Evolutionary conservation across 2,329 filamentous ascomycete species (phyloP).

Genomic region (Fonsecaea multimorphosa): DNA sequence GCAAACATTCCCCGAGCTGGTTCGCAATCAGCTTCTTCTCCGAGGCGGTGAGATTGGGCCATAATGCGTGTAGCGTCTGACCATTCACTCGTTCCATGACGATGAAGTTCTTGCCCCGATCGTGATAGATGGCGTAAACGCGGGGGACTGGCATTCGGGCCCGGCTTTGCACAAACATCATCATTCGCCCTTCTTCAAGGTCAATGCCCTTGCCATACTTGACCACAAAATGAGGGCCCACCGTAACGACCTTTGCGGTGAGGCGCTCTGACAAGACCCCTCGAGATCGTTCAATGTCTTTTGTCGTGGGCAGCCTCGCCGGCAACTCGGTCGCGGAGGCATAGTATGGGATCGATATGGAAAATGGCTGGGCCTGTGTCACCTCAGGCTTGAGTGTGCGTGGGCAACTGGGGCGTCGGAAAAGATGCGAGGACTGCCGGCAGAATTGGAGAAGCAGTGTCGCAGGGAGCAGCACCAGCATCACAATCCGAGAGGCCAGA

Average conservation of each 20-base stretch:
- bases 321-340: background rate
- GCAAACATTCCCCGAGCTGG: constrained; percentile 36
- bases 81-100: constrained; percentile 44
- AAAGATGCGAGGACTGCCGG: background rate
- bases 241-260: constrained; percentile 37
- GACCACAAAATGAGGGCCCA: constrained; percentile 39
- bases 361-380: background rate
- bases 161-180: constrained; percentile 42
- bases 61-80: constrained; percentile 37
- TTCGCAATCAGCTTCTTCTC: constrained; percentile 40
- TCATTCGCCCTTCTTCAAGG: constrained; percentile 44
- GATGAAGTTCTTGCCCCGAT: constrained; percentile 41
- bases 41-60: constrained; percentile 33
- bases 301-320: constrained; percentile 35
- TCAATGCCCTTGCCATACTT: constrained; percentile 41
- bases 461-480: background rate
- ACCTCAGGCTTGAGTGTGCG: background rate
- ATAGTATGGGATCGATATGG: constrained; percentile 18
- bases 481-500: background rate
- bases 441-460: background rate
- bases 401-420: background rate
- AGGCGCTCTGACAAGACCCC: constrained; percentile 29
- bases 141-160: constrained; percentile 42
- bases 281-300: constrained; percentile 37
- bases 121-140: constrained; percentile 44